Percentiles rank a stretch among this genome's conserved stretches.
Conservation (phyloP, 306 rosid genomes). For the Trifolium subterraneum region DNA sequence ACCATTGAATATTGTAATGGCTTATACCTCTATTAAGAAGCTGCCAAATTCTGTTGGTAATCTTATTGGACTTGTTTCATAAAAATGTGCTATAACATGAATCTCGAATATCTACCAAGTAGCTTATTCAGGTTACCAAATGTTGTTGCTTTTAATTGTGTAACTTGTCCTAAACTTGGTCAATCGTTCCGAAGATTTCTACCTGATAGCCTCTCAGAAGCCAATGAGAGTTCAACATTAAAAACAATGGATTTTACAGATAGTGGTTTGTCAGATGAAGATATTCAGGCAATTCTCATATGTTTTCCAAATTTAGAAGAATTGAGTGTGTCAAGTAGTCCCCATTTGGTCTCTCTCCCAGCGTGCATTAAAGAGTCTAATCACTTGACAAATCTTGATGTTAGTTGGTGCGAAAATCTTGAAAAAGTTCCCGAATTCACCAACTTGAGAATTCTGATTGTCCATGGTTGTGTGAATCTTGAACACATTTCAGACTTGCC, state of each 20-base stretch:
- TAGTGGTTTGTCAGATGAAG: constrained; percentile 25
- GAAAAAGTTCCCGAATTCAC: background rate
- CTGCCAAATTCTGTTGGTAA: constrained; percentile 29
- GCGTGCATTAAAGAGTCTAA: constrained; percentile 16
- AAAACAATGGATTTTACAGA: background rate
- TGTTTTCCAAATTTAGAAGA: background rate
- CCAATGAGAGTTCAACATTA: background rate
- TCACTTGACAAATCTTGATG: constrained; percentile 7
- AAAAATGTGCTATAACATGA: too few relatives aligned
- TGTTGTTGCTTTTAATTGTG: background rate
- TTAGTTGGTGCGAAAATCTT: background rate
- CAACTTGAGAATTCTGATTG: background rate
- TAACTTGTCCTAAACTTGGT: background rate
- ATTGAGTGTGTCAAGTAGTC: background rate
- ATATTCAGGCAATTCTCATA: background rate
- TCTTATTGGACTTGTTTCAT: background rate
- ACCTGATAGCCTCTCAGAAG: background rate
- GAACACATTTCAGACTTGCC: constrained; percentile 29
- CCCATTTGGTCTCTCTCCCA: constrained; percentile 30
- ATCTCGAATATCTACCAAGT: constrained; percentile 22
- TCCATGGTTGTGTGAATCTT: background rate
- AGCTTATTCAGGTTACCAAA: constrained; percentile 26
- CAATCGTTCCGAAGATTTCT: background rate
- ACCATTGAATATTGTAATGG: too few relatives aligned
- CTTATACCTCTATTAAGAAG: background rate